These are phyloP conservation scores for Microcera coccophila DNA, from an alignment of 2,329 filamentous ascomycete species.

Conservation along the genomic window DNA sequence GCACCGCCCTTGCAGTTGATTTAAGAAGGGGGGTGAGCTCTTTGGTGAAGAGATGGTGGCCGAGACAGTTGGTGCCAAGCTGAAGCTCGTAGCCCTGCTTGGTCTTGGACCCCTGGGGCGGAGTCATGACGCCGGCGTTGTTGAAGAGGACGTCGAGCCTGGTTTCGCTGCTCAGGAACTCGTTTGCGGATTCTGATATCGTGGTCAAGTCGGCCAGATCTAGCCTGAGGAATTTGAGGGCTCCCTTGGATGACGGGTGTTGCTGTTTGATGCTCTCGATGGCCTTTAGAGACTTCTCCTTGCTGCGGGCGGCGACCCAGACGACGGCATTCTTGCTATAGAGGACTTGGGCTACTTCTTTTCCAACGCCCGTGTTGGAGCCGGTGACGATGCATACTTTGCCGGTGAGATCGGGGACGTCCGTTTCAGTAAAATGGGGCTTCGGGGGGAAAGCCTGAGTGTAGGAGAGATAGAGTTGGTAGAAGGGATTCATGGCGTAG, in stretches of 20 bases:
- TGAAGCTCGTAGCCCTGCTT: conserved; percentile 42
- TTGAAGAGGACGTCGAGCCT: conserved; percentile 41
- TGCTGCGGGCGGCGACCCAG: conserved; percentile 50
- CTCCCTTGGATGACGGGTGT: conserved; percentile 36
- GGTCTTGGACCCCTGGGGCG: conserved; percentile 39
- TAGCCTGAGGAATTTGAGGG: conserved; percentile 42
- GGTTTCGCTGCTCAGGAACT: conserved; percentile 29
- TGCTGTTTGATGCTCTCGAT: conserved; percentile 41
- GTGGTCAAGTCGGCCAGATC: conserved; percentile 41
- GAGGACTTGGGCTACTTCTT: conserved; percentile 50
- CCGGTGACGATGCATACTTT: conserved; percentile 56
- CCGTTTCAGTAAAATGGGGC: conserved; percentile 41
- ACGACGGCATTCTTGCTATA: conserved; percentile 52
- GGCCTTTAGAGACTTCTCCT: conserved; percentile 42
- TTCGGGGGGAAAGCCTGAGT: conserved; percentile 22
- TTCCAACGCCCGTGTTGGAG: conserved; percentile 44
- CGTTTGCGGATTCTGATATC: conserved; percentile 30
- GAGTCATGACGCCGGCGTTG: conserved; percentile 43
- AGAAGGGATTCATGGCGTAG: too few species aligned
- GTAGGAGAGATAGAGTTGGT: too few species aligned
- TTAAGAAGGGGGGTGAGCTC: conserved; percentile 35
- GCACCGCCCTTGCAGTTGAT: conserved; percentile 31
- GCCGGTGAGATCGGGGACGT: conserved; percentile 54
- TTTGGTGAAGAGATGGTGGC: conserved; percentile 39
- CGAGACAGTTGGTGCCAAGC: conserved; percentile 40